Percentiles rank a stretch among this genome's conserved stretches.
phyloP scores from a whole-genome alignment of 2,329 filamentous ascomycete species.

The Neofusicoccum parvum region DNA sequence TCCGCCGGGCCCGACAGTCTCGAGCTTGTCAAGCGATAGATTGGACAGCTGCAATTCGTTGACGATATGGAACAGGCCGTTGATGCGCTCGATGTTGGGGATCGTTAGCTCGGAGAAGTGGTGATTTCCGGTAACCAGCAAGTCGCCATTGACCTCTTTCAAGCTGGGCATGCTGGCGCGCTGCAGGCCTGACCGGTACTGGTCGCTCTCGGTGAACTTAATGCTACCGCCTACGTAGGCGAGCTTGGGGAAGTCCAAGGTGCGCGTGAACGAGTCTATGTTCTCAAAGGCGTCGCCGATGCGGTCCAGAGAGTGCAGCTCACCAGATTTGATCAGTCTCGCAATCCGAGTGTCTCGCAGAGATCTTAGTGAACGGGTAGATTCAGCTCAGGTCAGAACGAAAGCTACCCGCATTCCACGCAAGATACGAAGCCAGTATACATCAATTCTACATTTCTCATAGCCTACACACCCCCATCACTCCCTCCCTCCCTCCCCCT shows the following conservation, averaged over 20 bases:
- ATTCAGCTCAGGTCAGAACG: too few relatives aligned
- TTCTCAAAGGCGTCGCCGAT: background rate
- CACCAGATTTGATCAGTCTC: too few relatives aligned
- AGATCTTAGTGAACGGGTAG: too few relatives aligned
- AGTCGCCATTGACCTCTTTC: background rate
- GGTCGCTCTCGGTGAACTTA: background rate
- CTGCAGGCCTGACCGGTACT: background rate
- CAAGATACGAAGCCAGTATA: too few relatives aligned
- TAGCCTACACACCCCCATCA: too few relatives aligned
- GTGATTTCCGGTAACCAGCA: background rate
- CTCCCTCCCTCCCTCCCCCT: too few relatives aligned
- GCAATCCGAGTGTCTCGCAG: too few relatives aligned
- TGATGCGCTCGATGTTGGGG: background rate
- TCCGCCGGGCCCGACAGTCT: background rate
- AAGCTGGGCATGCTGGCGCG: background rate
- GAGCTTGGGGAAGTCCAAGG: background rate
- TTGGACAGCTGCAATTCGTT: background rate
- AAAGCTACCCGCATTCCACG: too few relatives aligned
- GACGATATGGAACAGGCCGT: background rate
- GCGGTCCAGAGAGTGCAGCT: background rate
- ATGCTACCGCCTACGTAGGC: background rate
- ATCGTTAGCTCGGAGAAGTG: background rate
- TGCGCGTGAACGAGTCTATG: background rate
- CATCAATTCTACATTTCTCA: background rate
- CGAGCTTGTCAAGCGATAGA: background rate